phyloP scores from a whole-genome alignment of 768 basidiomycete genomes.

The Tricholoma bakamatsutake region DNA sequence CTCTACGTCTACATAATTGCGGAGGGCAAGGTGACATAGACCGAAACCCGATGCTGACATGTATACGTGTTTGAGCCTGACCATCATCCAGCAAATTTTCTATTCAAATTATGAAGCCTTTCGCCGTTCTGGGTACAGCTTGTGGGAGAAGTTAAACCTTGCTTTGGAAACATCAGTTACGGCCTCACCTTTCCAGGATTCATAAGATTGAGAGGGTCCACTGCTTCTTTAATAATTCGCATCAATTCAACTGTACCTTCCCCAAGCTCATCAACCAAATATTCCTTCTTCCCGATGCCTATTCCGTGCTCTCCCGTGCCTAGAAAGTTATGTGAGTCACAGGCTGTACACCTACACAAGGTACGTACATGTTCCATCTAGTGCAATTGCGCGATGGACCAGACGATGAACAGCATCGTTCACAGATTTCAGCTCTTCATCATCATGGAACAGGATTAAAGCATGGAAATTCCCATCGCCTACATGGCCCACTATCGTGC shows the following conservation, averaged over 20 bases:
- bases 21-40: conserved; percentile 38
- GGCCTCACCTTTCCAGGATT: conserved; percentile 73
- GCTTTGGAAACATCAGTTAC: neutral
- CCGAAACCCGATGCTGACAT: too few species aligned
- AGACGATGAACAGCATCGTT: conserved; percentile 63
- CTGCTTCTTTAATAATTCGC: conserved; percentile 73
- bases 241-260: conserved; percentile 77
- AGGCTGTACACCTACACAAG: neutral
- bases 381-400: conserved; percentile 60
- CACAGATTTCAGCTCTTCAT: conserved; percentile 51
- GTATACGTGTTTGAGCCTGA: too few species aligned
- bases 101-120: neutral
- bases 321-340: conserved; percentile 18
- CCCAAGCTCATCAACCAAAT: conserved; percentile 80
- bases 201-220: conserved; percentile 77
- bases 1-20: conserved; percentile 56
- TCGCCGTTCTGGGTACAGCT: conserved; percentile 1
- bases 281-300: conserved; percentile 82
- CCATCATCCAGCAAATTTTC: neutral
- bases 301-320: conserved; percentile 88
- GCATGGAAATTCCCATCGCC: conserved; percentile 65
- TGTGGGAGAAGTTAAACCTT: neutral
- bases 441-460: conserved; percentile 51
- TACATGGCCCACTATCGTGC: conserved; percentile 79
- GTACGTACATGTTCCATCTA: conserved; percentile 74